phyloP scores from a whole-genome alignment of 805 yeast genomes.

The Spathaspora sp. region DNA sequence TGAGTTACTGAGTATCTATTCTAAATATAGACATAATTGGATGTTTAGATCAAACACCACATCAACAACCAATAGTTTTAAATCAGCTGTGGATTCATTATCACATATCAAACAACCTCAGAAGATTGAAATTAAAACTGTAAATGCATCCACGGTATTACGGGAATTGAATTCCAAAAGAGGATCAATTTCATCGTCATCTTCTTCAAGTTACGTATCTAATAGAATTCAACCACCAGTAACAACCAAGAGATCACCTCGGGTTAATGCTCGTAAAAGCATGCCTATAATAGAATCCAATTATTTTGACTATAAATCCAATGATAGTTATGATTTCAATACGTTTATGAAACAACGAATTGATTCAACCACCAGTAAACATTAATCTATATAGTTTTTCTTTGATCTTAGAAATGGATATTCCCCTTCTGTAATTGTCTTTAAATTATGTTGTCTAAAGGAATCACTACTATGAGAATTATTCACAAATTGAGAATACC shows the following conservation, averaged over 20 bases:
- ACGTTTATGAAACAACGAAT: slow-evolving; percentile 31
- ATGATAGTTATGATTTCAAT: slow-evolving; percentile 33
- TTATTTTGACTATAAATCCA: slow-evolving; percentile 32
- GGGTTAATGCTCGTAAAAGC: slow-evolving; percentile 4
- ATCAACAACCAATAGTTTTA: slow-evolving; percentile 7
- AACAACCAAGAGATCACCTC: no score
- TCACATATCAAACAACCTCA: neutral
- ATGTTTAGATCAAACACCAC: slow-evolving; percentile 21
- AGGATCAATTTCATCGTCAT: slow-evolving; percentile 2
- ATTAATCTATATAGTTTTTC: neutral
- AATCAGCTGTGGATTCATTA: neutral
- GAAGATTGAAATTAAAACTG: neutral
- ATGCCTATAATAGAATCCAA: slow-evolving; percentile 15
- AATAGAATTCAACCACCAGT: slow-evolving; percentile 12
- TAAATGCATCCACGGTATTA: neutral
- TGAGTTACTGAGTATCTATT: slow-evolving; percentile 37
- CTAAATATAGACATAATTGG: slow-evolving; percentile 33
- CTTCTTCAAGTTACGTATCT: slow-evolving; percentile 16
- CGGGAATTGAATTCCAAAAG: slow-evolving; percentile 4
- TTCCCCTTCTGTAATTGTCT: slow-evolving; percentile 20
- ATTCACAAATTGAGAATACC: neutral
- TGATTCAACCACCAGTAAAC: neutral
- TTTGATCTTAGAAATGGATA: slow-evolving; percentile 9
- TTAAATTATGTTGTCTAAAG: slow-evolving; percentile 8
- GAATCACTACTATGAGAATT: slow-evolving; percentile 1